Evolutionary conservation across 441 rosid genomes (phyloP), one percentile per base, ranked within the genome.

Genomic region (Isatis lusitanica): DNA sequence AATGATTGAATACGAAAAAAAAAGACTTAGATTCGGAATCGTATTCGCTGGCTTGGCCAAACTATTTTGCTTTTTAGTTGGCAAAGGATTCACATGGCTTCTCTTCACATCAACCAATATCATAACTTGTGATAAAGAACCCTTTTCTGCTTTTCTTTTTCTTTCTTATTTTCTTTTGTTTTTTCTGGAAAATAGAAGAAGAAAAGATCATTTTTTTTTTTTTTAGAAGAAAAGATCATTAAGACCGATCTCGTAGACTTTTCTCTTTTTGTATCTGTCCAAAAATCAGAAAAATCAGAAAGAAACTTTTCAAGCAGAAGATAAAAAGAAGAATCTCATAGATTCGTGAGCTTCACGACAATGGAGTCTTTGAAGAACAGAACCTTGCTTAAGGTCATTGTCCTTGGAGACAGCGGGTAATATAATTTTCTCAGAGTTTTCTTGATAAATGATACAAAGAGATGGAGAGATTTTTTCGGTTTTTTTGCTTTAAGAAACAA

Each of bases 391-490:
- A 88, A 87, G 80, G 90, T 88, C 76, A 84, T 91, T 58, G 81
- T 84, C 13, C 91, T 90, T 5, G 89, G 87, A 60, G 88, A 86
- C 67, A 84, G 89, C 56, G 89, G 92, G 90, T 86, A 75, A 66
- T 68, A 18, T 68, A 18, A 59, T n/a, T 18, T 11, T 12, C 21
- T 15, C 13, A 30, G 28, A 31, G 11, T 43, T 50, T 35, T 38
- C 56, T 66, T 44, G 13, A 42, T 60, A 30, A 26, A 38, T 17
- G 15, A 58, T 36, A 17, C 26, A 57, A 57, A n/a, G n/a, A n/a
- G n/a, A 33, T 35, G 16, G 9, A 59, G n/a, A 39, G 3, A 18
- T 21, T 63, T 33, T 30, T 28, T 33, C 6, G 44, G 24, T 30
- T 63, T 2, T 28, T 61, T 63, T 13, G 13, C 12, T 8, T 7